These are phyloP conservation scores for Leccinum angustisporum DNA, from an alignment of 1,284 basidiomycete species.

Conservation along the genomic window DNA sequence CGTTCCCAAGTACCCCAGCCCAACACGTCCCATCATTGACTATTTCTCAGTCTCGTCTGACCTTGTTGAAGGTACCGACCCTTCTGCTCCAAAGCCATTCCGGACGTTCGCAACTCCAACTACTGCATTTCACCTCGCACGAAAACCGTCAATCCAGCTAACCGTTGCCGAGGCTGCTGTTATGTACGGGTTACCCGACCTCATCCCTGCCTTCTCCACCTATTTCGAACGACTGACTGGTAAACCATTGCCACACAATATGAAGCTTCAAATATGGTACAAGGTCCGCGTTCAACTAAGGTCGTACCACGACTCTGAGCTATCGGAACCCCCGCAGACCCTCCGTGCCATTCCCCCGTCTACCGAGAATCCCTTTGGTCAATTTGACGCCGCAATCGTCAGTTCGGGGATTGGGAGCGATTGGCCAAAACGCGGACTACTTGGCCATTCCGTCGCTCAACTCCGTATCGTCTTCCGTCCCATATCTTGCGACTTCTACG, in stretches of 20 bases:
- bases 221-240: background rate
- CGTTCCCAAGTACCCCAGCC: background rate
- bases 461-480: background rate
- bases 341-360: background rate
- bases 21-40: background rate
- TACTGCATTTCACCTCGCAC: slow-evolving; percentile 8
- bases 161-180: background rate
- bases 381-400: background rate
- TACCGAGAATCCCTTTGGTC: background rate
- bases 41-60: slow-evolving; percentile 3
- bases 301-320: slow-evolving; percentile 1
- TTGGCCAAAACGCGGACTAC: background rate
- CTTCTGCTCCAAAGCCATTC: slow-evolving; percentile 1
- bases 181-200: slow-evolving; percentile 7
- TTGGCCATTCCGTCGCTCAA: background rate
- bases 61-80: slow-evolving; percentile 1
- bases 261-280: slow-evolving; percentile 9
- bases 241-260: background rate
- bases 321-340: background rate
- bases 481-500: background rate
- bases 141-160: slow-evolving; percentile 1
- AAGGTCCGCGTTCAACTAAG: slow-evolving; percentile 2
- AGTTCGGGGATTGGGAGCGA: background rate
- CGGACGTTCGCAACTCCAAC: slow-evolving; percentile 7
- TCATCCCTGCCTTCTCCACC: background rate